Evolutionary conservation across 2,329 filamentous ascomycete species (phyloP).

Genomic region (Lachnellula hyalina): DNA sequence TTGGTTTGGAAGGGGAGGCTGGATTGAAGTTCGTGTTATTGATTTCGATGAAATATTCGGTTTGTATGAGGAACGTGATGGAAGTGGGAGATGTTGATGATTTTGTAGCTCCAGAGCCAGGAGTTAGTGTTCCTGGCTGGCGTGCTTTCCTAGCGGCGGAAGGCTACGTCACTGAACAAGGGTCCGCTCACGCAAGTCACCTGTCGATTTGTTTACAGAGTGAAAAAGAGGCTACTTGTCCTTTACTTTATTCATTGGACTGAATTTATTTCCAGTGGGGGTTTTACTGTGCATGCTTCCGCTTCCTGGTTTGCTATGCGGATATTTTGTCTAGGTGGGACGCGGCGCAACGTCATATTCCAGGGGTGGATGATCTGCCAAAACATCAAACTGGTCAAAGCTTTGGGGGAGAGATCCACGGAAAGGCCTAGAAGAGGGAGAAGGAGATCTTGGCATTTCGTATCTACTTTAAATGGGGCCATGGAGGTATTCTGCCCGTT

Average conservation of each 20-base stretch:
- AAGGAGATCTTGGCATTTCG: not conserved
- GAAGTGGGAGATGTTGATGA: slow-evolving; percentile 15
- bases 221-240: not conserved
- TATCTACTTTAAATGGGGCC: not conserved
- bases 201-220: not conserved
- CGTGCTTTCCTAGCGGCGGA: slow-evolving; percentile 21
- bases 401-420: not conserved
- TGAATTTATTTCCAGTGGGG: not conserved
- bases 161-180: slow-evolving; percentile 20
- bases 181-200: slow-evolving; percentile 13
- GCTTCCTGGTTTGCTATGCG: not conserved
- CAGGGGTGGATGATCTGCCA: not conserved
- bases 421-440: not conserved
- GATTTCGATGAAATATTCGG: slow-evolving; percentile 1
- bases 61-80: slow-evolving; percentile 5
- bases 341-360: slow-evolving; percentile 7
- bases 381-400: not conserved
- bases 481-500: not conserved
- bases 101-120: slow-evolving; percentile 28
- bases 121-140: slow-evolving; percentile 4
- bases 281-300: not conserved
- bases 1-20: slow-evolving; percentile 1
- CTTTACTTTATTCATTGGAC: not conserved
- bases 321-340: not conserved
- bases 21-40: slow-evolving; percentile 1